These are phyloP conservation scores for Ogataea degrootiae DNA, from an alignment of 805 yeast genomes.

Conservation along the genomic window DNA sequence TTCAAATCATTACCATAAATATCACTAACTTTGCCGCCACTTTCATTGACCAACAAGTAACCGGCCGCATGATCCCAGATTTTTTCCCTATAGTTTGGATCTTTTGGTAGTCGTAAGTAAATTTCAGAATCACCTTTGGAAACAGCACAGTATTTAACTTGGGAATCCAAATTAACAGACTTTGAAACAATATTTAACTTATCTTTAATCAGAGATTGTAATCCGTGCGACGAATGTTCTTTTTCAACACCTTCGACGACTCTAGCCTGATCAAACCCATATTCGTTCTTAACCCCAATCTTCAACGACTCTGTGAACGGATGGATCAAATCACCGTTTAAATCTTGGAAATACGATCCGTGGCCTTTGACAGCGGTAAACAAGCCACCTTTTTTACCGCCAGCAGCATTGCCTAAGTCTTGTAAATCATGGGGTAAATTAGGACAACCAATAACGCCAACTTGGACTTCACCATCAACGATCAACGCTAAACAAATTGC, in stretches of 20 bases:
- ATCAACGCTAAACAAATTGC: constrained; percentile 92
- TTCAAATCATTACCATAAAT: constrained; percentile 69
- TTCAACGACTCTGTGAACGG: constrained; percentile 31
- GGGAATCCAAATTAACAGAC: constrained; percentile 82
- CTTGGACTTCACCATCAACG: constrained; percentile 75
- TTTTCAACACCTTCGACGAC: constrained; percentile 94
- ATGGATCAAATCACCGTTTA: constrained; percentile 33
- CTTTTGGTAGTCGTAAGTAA: constrained; percentile 82
- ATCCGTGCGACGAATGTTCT: constrained; percentile 88
- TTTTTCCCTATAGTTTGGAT: constrained; percentile 75
- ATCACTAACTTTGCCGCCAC: constrained; percentile 90
- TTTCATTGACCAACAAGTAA: constrained; percentile 75
- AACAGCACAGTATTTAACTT: constrained; percentile 90
- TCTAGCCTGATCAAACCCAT: constrained; percentile 45
- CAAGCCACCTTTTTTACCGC: constrained; percentile 59
- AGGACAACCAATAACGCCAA: constrained; percentile 97
- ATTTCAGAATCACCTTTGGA: constrained; percentile 91
- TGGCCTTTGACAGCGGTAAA: constrained; percentile 63
- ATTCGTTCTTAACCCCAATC: constrained; percentile 50
- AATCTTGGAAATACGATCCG: constrained; percentile 58
- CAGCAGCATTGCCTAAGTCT: constrained; percentile 8
- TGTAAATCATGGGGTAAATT: constrained; percentile 58
- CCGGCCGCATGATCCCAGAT: constrained; percentile 99
- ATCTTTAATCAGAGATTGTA: constrained; percentile 71
- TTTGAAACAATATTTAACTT: constrained; percentile 53